Evolutionary conservation across 2,329 filamentous ascomycete species (phyloP), one percentile per base, ranked within the genome.

Genomic region (Phoma sp.): DNA sequence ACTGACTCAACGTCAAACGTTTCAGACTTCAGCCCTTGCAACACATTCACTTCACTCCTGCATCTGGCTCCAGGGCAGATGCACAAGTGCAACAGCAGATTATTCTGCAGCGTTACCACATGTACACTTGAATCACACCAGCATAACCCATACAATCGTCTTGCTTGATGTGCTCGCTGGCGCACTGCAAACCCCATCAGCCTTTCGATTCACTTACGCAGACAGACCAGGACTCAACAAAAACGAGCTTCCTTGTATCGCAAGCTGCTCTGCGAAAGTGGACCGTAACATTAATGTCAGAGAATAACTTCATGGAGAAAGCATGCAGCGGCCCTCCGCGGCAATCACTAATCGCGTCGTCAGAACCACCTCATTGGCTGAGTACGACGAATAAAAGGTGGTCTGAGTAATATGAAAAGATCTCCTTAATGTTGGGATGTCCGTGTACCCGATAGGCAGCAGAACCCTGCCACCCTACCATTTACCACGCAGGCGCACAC

Each of bases 321-420:
- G 31, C n/a, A 31, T 17, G 8, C 31, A 13, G n/a, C 29, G 38
- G n/a, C 17, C 15, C 24, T 43, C 51, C 25, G 32, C 37, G 19
- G 43, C 13, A 17, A 19, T 21, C 12, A 35, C 17, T 37, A 22
- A 21, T 22, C 33, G 22, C 4, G 13, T 25, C 33, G 19, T 32
- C 24, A 22, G 21, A 27, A 31, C 7, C 19, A 38, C 12, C 22
- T 17, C 31, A 25, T 22, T 43, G 22, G 21, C 31, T 21, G 27
- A 17, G 51, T 48, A 19, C 35, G 40, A 21, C 29, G 19, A 50
- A 17, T 49, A 12, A 24, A 24, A 38, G 19, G 46, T 55, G 40
- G 52, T 19, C 45, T 45, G 41, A 46, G 52, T 35, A 50, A 41
- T 19, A 37, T 31, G 24, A 44, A 35, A 29, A 45, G 51, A 6